Percentiles rank a stretch among this genome's conserved stretches.
These are phyloP conservation scores for Discostella pseudostelligera DNA, from an alignment of 108 stramenopile genomes.

Conservation along the genomic window DNA sequence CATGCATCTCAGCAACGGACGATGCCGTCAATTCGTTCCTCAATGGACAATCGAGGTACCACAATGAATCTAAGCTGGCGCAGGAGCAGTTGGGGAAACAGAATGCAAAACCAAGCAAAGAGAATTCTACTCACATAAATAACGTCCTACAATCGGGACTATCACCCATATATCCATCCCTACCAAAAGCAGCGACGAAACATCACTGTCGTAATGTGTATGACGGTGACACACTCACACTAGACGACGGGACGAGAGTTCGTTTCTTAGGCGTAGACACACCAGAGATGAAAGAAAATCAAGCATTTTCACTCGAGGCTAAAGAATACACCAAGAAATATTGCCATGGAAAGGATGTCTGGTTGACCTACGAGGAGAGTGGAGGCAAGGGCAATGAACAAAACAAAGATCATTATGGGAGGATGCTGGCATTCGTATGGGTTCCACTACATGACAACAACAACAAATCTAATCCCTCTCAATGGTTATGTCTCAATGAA, in stretches of 20 bases:
- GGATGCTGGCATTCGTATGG: conserved; percentile 64
- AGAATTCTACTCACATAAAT: conserved; percentile 2
- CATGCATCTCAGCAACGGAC: conserved; percentile 27
- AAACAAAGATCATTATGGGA: conserved; percentile 73
- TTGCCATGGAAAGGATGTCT: conserved; percentile 61
- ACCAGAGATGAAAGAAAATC: conserved; percentile 77
- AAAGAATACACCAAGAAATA: conserved; percentile 65
- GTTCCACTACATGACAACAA: conserved; percentile 33
- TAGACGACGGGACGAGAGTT: conserved; percentile 59
- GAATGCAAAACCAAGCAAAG: background rate
- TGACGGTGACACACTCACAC: conserved; percentile 79
- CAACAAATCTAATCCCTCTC: conserved; percentile 8
- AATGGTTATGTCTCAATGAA: conserved; percentile 79
- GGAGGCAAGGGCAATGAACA: conserved; percentile 23
- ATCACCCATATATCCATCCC: conserved; percentile 48
- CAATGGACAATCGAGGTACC: conserved; percentile 31
- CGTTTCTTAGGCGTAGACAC: conserved; percentile 80
- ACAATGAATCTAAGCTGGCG: conserved; percentile 33
- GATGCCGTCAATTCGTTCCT: conserved; percentile 32
- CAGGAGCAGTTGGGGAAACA: conserved; percentile 25
- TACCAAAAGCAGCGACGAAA: conserved; percentile 60
- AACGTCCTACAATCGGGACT: conserved; percentile 31
- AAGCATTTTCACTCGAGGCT: conserved; percentile 77
- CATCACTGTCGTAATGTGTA: conserved; percentile 63
- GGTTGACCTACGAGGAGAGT: conserved; percentile 39